Evolutionary conservation across 2,329 filamentous ascomycete genomes (phyloP), one percentile per base, ranked within the genome.

Genomic region (Cercospora sojina): DNA sequence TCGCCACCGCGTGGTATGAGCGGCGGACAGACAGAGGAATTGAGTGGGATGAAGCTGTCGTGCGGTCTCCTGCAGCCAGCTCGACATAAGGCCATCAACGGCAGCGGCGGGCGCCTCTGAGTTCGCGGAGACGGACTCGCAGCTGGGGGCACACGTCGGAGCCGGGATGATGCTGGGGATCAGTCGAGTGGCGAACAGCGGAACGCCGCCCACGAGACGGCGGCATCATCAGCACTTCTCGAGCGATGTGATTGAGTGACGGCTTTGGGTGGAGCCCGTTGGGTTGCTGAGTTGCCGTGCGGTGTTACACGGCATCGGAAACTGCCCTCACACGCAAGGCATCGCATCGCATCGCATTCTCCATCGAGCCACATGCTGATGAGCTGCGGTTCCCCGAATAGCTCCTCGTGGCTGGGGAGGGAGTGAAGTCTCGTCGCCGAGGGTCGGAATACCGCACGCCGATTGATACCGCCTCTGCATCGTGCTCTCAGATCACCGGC

Each of bases 301-400:
- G 55, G 56, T 38, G 64, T 66, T 47, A 59, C 64, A 66, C 64
- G 29, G 35, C 64, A 32, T 62, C 59, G 53, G 53, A 55, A 58
- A 47, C 38, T 63, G 62, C 59, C 58, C 61, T 65, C 59, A 18
- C 59, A 64, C 58, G 64, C 64, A 66, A 66, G 64, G 59, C 41
- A 53, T 38, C 13, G 55, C 23, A 23, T 27, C 56, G 59, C 41
- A 53, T 38, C 13, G 55, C 23, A 23, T 27, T 62, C 60, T 43
- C 29, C 32, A 38, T 35, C 32, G 27, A 41, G 60, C 60, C 25
- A 29, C 60, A 55, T 35, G 29, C 31, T 31, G 49, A 35, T 31
- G 29, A 5, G 13, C 35, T 20, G 43, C 8, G 59, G 10, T 20
- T 18, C 57, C 43, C 25, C 32, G n/a, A 49, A 31, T 51, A 51